Base-by-base conservation (phyloP, 345 rosid species). In the Laguncularia racemosa region DNA sequence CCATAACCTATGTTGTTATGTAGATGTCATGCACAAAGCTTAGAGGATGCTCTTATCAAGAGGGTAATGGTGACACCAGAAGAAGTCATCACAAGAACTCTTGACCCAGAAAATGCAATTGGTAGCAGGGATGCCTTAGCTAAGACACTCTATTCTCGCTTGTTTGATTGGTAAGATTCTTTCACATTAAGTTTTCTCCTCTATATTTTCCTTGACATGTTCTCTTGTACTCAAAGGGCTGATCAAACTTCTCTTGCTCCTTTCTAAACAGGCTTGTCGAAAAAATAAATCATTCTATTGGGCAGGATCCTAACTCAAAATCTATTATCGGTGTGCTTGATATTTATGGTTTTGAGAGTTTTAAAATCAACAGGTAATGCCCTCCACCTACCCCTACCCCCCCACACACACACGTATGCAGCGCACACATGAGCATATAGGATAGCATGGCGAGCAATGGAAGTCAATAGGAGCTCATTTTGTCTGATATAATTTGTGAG, bases 1-100 rank as follows among this genome's bases (percentile, higher is more conserved):
- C 50, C 44, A 38, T 63, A 20, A 66, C 63, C 46, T 55, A 69
- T 63, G 48, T 61, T 43, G 59, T 38, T 66, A 23, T 44, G 56
- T 47, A 89, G 97, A 75, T 89, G 97, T 66, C 76, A 89, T 76
- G 83, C 86, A 53, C 80, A 79, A 58, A 84, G 82, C 73, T 74
- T 89, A 65, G 97, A 89, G 82, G 89, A 89, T 77, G 97, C 97
- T 45, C 70, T 89, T 52, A 86, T 89, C 48, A 81, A 82, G 71
- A 91, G 97, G 62, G 95, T 79, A 18, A 89, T 89, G 95, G 89
- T 89, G 63, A 89, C 97, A 47, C 97, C 97, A 18, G 97, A 89
- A 64, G 97, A 89, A 82, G 64, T 89, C 58, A 89, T 89, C 64
- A 89, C 89, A 45, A 80, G 79, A 76, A 82, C 86, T 44, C 89